These are phyloP conservation scores for Cryphonectria carpinicola DNA, from an alignment of 2,329 filamentous ascomycete genomes.

Conservation along the genomic window DNA sequence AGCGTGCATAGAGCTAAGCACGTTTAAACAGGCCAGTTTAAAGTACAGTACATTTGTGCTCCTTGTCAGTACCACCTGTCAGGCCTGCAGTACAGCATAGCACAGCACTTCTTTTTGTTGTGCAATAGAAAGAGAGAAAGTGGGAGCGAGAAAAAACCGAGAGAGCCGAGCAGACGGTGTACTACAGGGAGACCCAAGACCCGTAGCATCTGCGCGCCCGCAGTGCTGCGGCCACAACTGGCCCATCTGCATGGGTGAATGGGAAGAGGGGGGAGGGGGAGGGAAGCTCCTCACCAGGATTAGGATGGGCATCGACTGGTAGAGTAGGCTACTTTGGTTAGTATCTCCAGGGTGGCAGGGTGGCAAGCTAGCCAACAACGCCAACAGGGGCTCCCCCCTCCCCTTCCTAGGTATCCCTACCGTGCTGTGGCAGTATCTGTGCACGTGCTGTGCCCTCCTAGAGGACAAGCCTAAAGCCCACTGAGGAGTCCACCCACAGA, in stretches of 20 bases:
- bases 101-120: background rate
- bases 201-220: slow-evolving; percentile 10
- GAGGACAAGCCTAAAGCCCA: background rate
- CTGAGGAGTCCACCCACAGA: background rate
- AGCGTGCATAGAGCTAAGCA: background rate
- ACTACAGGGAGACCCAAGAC: background rate
- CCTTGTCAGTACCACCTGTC: background rate
- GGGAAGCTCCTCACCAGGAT: background rate
- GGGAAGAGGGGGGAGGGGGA: background rate
- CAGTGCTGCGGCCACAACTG: slow-evolving; percentile 13
- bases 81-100: background rate
- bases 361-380: background rate
- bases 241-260: background rate
- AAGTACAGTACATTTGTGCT: background rate
- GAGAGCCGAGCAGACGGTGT: background rate
- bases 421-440: background rate
- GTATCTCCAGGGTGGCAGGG: background rate
- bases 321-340: background rate
- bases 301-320: background rate
- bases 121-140: background rate
- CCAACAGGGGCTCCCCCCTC: background rate
- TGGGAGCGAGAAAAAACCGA: background rate
- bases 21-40: background rate
- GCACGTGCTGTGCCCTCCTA: background rate
- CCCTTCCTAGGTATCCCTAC: background rate